phyloP scores from a whole-genome alignment of 805 yeast species.

The Metschnikowia picachoensis region DNA sequence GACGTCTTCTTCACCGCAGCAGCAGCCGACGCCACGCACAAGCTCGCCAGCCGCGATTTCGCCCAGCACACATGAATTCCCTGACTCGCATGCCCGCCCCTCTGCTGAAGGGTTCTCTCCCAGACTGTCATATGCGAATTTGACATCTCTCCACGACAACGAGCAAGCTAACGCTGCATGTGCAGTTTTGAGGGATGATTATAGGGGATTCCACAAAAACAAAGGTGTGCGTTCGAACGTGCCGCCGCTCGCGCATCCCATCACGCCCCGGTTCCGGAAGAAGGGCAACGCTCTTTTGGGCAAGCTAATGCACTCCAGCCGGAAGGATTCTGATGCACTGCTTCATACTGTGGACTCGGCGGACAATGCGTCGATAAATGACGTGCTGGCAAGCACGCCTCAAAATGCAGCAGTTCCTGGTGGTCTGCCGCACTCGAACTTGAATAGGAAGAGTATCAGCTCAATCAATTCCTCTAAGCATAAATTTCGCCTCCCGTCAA shows the following conservation, averaged over 20 bases:
- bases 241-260: constrained; percentile 49
- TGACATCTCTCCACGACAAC: constrained; percentile 2
- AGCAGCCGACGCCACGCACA: not conserved
- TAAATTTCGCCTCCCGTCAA: constrained; percentile 36
- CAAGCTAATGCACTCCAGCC: constrained; percentile 34
- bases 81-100: constrained; percentile 3
- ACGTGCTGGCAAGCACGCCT: not conserved
- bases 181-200: constrained; percentile 20
- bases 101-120: constrained; percentile 15
- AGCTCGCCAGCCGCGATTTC: constrained; percentile 6
- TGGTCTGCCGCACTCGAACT: constrained; percentile 1
- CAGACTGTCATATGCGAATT: constrained; percentile 13
- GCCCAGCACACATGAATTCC: constrained; percentile 8
- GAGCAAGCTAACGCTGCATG: not conserved
- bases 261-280: constrained; percentile 43
- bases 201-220: constrained; percentile 39
- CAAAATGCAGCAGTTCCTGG: not conserved
- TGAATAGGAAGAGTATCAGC: constrained; percentile 11
- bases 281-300: constrained; percentile 36
- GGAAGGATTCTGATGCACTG: constrained; percentile 28
- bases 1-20: not conserved
- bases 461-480: constrained; percentile 23
- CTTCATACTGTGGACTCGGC: constrained; percentile 5
- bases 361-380: not conserved
- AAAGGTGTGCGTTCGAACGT: constrained; percentile 27